phyloP scores from a whole-genome alignment of 768 basidiomycete species.

The Kwoniella dejecticola region DNA sequence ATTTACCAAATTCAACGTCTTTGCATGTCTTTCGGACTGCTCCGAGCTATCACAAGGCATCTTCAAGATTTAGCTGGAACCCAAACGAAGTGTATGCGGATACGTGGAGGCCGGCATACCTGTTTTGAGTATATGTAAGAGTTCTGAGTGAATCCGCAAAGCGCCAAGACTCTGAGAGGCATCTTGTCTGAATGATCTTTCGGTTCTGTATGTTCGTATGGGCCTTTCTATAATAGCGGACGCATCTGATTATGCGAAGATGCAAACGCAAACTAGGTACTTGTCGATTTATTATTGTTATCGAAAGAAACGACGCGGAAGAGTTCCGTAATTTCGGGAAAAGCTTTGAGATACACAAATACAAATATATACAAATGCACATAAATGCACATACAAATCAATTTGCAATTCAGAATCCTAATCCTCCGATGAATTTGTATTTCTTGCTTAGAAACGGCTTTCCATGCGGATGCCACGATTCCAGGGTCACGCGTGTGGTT shows the following conservation, averaged over 20 bases:
- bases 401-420: not conserved
- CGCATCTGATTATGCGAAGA: too few species aligned
- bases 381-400: too few species aligned
- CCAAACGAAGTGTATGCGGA: not conserved
- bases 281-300: not conserved
- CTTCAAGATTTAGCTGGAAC: not conserved
- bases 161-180: conserved; percentile 39
- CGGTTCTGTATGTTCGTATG: not conserved
- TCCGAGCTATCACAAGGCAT: conserved; percentile 34
- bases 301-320: too few species aligned
- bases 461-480: not conserved
- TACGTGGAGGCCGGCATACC: conserved; percentile 32
- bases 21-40: conserved; percentile 53
- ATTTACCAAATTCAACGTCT: conserved; percentile 51
- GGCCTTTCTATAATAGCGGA: too few species aligned
- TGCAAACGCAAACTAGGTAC: not conserved
- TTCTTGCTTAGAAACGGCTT: too few species aligned
- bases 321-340: too few species aligned
- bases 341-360: too few species aligned
- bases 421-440: not conserved
- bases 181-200: not conserved
- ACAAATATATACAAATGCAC: too few species aligned
- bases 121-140: conserved; percentile 50
- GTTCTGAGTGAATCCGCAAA: conserved; percentile 54
- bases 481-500: not conserved